Evolutionary conservation across 1,284 basidiomycete species (phyloP).

Genomic region (Mycosarcoma maydis): DNA sequence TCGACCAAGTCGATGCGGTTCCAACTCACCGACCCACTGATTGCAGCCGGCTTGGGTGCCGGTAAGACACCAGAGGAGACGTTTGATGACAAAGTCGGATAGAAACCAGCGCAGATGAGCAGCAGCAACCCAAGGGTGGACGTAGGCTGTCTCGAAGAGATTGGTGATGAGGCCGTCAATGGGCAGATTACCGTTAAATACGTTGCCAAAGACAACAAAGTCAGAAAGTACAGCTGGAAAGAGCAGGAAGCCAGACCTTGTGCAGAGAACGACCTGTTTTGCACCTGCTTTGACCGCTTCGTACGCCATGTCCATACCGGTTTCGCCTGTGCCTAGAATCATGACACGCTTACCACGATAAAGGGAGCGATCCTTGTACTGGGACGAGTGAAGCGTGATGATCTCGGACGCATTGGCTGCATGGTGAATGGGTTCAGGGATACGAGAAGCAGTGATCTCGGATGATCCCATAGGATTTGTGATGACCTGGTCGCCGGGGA

Average conservation of each 20-base stretch:
- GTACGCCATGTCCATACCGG: conserved; percentile 75
- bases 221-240: conserved; percentile 76
- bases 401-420: conserved; percentile 41
- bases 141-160: conserved; percentile 72
- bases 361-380: conserved; percentile 54
- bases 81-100: conserved; percentile 75
- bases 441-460: conserved; percentile 21
- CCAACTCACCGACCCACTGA: conserved; percentile 75
- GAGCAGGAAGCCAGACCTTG: conserved; percentile 71
- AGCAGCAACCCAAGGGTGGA: conserved; percentile 69
- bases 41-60: conserved; percentile 75
- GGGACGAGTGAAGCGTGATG: conserved; percentile 51
- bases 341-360: conserved; percentile 54
- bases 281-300: conserved; percentile 72
- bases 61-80: conserved; percentile 74
- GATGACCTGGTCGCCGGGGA: conserved; percentile 35
- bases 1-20: conserved; percentile 73
- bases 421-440: conserved; percentile 28
- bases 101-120: conserved; percentile 75
- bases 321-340: conserved; percentile 71
- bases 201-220: conserved; percentile 73
- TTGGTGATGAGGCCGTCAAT: conserved; percentile 75
- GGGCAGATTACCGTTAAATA: conserved; percentile 71
- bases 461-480: conserved; percentile 23
- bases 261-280: conserved; percentile 73